A percentile compares a stretch with the other conserved stretches of the same genome.
phyloP scores from a whole-genome alignment of 2,329 filamentous ascomycete species.

The Apiospora hydei region DNA sequence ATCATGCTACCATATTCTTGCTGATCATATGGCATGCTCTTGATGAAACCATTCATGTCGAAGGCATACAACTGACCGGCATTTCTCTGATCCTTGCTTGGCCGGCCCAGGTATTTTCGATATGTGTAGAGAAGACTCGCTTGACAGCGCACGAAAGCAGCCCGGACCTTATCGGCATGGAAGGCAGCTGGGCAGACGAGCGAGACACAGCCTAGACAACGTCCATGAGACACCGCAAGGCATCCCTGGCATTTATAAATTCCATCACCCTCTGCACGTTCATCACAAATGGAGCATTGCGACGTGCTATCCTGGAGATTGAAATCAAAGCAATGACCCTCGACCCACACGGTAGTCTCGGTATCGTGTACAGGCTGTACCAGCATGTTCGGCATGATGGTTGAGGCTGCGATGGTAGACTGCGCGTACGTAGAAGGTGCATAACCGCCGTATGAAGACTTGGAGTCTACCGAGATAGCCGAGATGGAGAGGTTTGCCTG shows the following conservation, averaged over 20 bases:
- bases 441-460: conserved; percentile 78
- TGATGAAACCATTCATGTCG: conserved; percentile 71
- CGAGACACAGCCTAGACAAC: conserved; percentile 68
- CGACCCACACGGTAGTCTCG: conserved; percentile 82
- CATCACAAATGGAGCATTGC: conserved; percentile 77
- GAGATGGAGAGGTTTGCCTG: conserved; percentile 66
- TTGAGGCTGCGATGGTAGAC: conserved; percentile 85
- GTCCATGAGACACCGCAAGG: conserved; percentile 61
- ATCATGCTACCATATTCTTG: conserved; percentile 70
- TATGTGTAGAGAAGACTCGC: conserved; percentile 73
- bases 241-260: conserved; percentile 78
- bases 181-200: conserved; percentile 71
- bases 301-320: conserved; percentile 64
- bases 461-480: conserved; percentile 66
- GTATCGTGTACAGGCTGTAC: conserved; percentile 81
- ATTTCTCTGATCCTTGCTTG: conserved; percentile 66
- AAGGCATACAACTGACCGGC: conserved; percentile 68
- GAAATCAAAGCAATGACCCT: conserved; percentile 82
- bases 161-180: conserved; percentile 66
- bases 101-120: conserved; percentile 67
- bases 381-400: conserved; percentile 85
- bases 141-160: conserved; percentile 69
- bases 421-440: conserved; percentile 85
- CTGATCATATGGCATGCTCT: conserved; percentile 69
- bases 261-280: conserved; percentile 74